Evolutionary conservation across 2,329 filamentous ascomycete genomes (phyloP), one percentile per base, ranked within the genome.

Genomic region (Sclerotinia glacialis): DNA sequence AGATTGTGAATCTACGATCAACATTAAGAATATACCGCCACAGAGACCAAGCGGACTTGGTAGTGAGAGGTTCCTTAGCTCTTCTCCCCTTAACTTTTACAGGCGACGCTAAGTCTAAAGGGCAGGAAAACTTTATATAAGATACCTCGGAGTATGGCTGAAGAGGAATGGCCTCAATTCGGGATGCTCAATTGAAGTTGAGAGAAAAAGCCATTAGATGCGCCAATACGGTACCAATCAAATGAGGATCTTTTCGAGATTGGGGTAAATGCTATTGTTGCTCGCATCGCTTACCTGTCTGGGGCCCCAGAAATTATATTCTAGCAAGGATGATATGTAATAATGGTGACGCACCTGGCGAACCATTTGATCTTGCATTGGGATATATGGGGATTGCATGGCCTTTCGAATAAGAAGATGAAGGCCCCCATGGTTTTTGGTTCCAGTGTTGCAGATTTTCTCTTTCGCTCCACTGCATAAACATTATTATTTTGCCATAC

Each of bases 301-400:
- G 47, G 47, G 11, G 4, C 5, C 47, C 3, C 50, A 18, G 12
- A 53, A 34, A n/a, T 31, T 18, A 53, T 31, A 53, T 14, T 47
- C 23, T 18, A 28, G 16, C 61, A 55, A 55, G 61, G 61, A 21
- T 46, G 21, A 5, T 26, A 46, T 23, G 21, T 26, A 46, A 23
- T 42, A n/a, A 42, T n/a, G 49, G 14, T 42, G 23, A 54, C 18
- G 34, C 49, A 63, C 18, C 31, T 34, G 21, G 26, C 28, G 6
- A 60, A 49, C 21, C 37, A 60, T 37, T 16, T 37, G 28, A 37
- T 7, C 49, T 34, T 47, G 4, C 16, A 16, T 59, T 34, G 56
- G 46, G 12, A 59, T 54, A 44, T 46, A 64, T 55, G 49, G 40
- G 56, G 50, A 56, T 64, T 56, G 21, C 61, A 55, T 46, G 26